phyloP scores from a whole-genome alignment of 176 grass and related monocot species.

The Cenchrus purpureus region DNA sequence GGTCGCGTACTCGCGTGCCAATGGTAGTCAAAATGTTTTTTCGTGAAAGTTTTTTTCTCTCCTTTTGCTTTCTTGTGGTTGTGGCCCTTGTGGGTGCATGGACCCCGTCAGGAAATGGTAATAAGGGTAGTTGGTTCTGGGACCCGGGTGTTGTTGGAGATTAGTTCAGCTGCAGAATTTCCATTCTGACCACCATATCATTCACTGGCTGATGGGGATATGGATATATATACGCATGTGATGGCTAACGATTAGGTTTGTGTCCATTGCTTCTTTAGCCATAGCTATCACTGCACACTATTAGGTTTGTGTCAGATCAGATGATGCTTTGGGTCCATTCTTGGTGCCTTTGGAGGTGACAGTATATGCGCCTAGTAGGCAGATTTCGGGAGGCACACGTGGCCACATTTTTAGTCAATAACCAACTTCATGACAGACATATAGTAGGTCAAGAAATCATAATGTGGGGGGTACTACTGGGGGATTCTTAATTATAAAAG shows the following conservation, averaged over 20 bases:
- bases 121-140: not conserved
- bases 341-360: not conserved
- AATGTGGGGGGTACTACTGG: not conserved
- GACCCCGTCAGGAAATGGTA: not conserved
- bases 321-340: not conserved
- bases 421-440: constrained; percentile 2
- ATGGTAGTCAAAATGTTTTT: too few relatives aligned
- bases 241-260: not conserved
- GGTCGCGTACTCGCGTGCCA: too few relatives aligned
- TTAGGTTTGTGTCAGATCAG: not conserved
- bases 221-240: not conserved
- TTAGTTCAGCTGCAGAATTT: not conserved
- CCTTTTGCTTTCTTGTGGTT: not conserved
- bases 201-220: not conserved
- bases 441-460: not conserved
- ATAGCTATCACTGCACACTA: not conserved
- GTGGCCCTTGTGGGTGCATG: not conserved
- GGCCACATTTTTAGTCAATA: constrained; percentile 6
- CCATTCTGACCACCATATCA: not conserved
- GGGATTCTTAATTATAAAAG: not conserved
- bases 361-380: not conserved
- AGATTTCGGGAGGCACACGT: constrained; percentile 10
- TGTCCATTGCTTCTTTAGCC: not conserved
- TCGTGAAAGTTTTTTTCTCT: not conserved
- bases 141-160: not conserved